Evolutionary conservation across 2,329 filamentous ascomycete species (phyloP).

Genomic region (Claviceps purpurea): DNA sequence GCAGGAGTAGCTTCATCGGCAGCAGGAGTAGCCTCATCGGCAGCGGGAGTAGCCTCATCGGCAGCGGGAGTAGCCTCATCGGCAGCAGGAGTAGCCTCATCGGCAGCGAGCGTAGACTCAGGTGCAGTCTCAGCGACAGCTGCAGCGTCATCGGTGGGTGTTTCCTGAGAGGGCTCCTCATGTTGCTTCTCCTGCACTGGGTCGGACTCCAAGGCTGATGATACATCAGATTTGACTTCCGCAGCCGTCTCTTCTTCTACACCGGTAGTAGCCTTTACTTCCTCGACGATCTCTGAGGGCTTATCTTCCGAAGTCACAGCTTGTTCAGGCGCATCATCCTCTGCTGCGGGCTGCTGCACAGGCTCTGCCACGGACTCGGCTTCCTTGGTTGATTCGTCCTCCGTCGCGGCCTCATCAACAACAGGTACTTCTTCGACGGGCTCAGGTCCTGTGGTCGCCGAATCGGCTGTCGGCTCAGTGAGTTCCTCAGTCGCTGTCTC

Average conservation of each 20-base stretch:
- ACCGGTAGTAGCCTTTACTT: neutral
- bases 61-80: neutral
- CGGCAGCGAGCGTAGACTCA: neutral
- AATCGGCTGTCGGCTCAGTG: neutral
- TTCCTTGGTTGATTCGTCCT: neutral
- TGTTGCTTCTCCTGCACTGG: neutral
- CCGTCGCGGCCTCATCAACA: neutral
- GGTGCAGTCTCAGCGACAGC: neutral
- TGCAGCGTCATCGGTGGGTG: neutral
- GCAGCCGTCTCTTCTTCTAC: neutral
- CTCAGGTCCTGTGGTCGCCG: neutral
- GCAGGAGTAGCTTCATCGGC: neutral
- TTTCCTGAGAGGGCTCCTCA: neutral
- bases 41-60: neutral
- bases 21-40: neutral
- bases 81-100: too few species aligned
- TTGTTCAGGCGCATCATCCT: neutral
- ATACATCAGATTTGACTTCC: neutral
- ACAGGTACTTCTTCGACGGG: neutral
- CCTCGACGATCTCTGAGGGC: neutral
- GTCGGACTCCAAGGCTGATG: neutral
- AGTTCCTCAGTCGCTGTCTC: neutral
- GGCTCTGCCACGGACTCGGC: neutral
- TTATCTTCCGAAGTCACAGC: neutral
- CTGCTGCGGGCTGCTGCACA: neutral